Percentiles rank a stretch among this genome's conserved stretches.
Evolutionary conservation across 257 asterid genomes (phyloP).

Genomic region (Euphrasia confusa): DNA sequence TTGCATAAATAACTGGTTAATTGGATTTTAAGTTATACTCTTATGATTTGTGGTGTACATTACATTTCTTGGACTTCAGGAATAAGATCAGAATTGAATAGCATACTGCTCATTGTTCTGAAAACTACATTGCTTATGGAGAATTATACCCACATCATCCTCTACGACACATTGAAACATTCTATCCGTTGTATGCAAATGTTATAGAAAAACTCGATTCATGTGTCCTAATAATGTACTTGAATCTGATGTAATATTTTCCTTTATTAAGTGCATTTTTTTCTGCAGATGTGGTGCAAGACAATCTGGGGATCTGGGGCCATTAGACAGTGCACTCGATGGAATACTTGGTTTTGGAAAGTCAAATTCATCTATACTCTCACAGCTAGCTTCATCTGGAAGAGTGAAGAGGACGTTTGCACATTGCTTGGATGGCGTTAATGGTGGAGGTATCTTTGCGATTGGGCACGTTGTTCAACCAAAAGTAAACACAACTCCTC

Average conservation of each 20-base stretch:
- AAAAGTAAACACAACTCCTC: conserved; percentile 82
- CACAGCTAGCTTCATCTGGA: conserved; percentile 92
- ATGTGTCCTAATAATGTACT: conserved; percentile 10
- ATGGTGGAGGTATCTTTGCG: conserved; percentile 99
- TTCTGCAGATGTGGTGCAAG: conserved; percentile 86
- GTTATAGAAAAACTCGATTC: conserved; percentile 5
- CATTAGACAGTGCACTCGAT: conserved; percentile 92
- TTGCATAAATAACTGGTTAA: not conserved
- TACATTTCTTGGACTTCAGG: not conserved
- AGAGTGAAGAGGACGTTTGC: conserved; percentile 95
- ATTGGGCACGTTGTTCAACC: conserved; percentile 99
- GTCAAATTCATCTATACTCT: conserved; percentile 88
- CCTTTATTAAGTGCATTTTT: conserved; percentile 17
- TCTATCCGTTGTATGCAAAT: conserved; percentile 18
- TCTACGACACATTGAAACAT: not conserved
- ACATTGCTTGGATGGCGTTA: conserved; percentile 93
- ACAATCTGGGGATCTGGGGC: conserved; percentile 71
- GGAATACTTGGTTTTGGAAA: conserved; percentile 97
- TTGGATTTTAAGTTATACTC: not conserved
- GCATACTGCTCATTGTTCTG: not conserved
- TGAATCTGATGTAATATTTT: conserved; percentile 6
- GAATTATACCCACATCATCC: not conserved
- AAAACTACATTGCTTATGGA: not conserved
- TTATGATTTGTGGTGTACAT: not conserved
- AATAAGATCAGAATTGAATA: not conserved